These are phyloP conservation scores for Aspergillus affinis DNA, from an alignment of 495 filamentous ascomycete genomes.

Conservation along the genomic window DNA sequence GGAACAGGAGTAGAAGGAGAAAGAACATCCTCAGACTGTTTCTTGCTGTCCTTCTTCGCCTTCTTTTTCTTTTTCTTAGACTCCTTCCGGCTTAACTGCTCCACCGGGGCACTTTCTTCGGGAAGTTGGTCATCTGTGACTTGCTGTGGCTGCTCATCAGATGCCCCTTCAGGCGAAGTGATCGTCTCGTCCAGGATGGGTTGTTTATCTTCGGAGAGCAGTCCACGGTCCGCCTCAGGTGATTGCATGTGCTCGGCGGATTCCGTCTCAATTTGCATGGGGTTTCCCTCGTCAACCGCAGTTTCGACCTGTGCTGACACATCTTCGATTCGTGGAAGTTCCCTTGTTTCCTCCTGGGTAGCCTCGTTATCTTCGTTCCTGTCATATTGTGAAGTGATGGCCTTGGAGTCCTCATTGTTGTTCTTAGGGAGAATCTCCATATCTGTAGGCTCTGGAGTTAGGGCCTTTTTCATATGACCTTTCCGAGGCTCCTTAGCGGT, in stretches of 20 bases:
- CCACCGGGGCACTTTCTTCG: conserved; percentile 6
- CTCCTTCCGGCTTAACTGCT: conserved; percentile 19
- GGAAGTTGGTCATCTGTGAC: background rate
- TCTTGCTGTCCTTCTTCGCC: conserved; percentile 22
- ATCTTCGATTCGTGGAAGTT: conserved; percentile 1
- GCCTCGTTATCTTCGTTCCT: conserved; percentile 18
- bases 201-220: background rate
- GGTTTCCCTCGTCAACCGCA: background rate
- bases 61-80: conserved; percentile 36
- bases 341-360: background rate
- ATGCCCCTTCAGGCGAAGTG: conserved; percentile 15
- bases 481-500: background rate
- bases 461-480: background rate
- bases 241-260: background rate
- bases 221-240: background rate
- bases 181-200: conserved; percentile 5
- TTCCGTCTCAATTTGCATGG: background rate
- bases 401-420: conserved; percentile 3
- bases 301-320: background rate
- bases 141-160: conserved; percentile 4
- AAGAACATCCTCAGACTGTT: conserved; percentile 13
- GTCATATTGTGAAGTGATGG: conserved; percentile 34
- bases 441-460: conserved; percentile 1
- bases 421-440: background rate
- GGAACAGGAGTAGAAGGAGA: background rate